Conservation (phyloP, 2,329 filamentous ascomycete genomes). For the Alternaria incomplexa region DNA sequence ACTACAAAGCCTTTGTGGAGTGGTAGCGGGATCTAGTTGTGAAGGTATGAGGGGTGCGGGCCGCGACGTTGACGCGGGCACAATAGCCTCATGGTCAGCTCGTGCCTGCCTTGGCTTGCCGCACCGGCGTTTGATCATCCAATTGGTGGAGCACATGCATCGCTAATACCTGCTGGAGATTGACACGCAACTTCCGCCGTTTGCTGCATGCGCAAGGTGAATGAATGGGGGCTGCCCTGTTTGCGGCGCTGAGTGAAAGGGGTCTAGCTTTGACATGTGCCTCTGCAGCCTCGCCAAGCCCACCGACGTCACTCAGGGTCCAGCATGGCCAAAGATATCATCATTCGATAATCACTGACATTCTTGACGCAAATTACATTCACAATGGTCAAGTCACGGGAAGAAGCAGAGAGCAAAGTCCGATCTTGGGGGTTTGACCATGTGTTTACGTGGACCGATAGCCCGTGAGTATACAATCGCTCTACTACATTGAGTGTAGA, state of each 20-base stretch:
- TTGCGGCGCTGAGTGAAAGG: background rate
- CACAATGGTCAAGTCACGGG: constrained; percentile 50
- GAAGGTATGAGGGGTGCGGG: constrained; percentile 16
- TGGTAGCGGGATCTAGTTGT: constrained; percentile 9
- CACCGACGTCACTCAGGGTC: constrained; percentile 26
- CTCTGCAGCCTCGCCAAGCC: constrained; percentile 15
- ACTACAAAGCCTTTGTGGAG: background rate
- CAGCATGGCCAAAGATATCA: constrained; percentile 1
- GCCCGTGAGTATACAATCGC: constrained; percentile 60
- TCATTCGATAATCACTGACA: background rate
- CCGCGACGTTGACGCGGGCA: constrained; percentile 20
- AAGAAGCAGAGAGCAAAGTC: constrained; percentile 66
- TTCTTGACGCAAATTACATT: background rate
- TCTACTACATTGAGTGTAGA: background rate
- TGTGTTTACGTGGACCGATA: constrained; percentile 76
- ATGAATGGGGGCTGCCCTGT: background rate
- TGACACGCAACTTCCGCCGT: constrained; percentile 6
- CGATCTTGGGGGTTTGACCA: constrained; percentile 71
- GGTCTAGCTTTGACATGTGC: constrained; percentile 4
- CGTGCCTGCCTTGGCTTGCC: constrained; percentile 31
- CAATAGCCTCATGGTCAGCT: constrained; percentile 19
- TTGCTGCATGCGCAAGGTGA: constrained; percentile 2
- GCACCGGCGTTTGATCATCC: constrained; percentile 26
- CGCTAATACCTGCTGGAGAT: background rate
- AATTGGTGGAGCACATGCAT: constrained; percentile 17